Conservation (phyloP, 2,329 filamentous ascomycete genomes). For the Nothomitra cinnamomea region DNA sequence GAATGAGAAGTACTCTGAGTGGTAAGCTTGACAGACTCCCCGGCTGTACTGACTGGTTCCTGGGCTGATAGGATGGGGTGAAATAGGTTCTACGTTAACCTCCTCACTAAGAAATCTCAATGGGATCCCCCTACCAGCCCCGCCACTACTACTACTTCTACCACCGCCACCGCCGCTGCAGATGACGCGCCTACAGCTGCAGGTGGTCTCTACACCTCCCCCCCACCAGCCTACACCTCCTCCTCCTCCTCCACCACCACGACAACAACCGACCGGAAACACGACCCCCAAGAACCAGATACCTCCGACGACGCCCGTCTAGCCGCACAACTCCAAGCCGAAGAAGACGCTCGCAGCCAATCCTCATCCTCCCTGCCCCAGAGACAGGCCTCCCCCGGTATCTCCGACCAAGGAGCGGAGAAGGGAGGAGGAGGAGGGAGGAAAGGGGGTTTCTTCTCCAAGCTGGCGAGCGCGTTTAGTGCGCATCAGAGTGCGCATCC, state of each 20-base stretch:
- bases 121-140: slow-evolving; percentile 71
- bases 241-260: not conserved
- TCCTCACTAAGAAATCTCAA: slow-evolving; percentile 72
- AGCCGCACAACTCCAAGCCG: slow-evolving; percentile 63
- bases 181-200: too few relatives aligned
- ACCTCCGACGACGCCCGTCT: slow-evolving; percentile 51
- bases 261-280: not conserved
- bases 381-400: too few relatives aligned
- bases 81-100: slow-evolving; percentile 75
- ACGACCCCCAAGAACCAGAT: not conserved
- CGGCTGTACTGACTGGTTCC: not conserved
- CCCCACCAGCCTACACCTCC: not conserved
- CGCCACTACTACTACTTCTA: slow-evolving; percentile 25
- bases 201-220: not conserved
- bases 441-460: too few relatives aligned
- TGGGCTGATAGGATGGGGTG: not conserved
- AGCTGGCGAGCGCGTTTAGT: too few relatives aligned
- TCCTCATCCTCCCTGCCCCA: too few relatives aligned
- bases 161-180: too few relatives aligned
- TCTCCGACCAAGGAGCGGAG: too few relatives aligned
- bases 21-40: slow-evolving; percentile 27
- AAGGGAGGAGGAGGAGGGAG: too few relatives aligned
- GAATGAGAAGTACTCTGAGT: slow-evolving; percentile 80
- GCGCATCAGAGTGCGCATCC: too few relatives aligned
- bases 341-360: slow-evolving; percentile 49